Evolutionary conservation across 257 asterid genomes (phyloP).

Genomic region (Solanum corneliomulleri): DNA sequence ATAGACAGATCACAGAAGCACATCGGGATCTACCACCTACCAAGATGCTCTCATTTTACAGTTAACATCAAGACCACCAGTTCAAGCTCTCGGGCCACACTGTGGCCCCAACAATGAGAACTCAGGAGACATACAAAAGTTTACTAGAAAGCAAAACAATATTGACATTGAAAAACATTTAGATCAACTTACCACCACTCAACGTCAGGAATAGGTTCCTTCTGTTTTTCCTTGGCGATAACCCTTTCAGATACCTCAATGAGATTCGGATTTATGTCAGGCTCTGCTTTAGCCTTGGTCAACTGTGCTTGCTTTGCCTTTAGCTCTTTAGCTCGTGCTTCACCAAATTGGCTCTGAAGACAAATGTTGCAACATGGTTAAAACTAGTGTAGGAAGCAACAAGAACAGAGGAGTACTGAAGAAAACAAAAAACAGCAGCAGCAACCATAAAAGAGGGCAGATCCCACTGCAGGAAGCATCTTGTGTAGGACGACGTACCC

Average conservation of each 20-base stretch:
- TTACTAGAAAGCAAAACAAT: neutral
- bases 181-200: slow-evolving; percentile 87
- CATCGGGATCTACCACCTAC: neutral
- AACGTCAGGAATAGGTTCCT: slow-evolving; percentile 79
- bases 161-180: neutral
- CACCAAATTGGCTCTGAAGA: slow-evolving; percentile 84
- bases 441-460: neutral
- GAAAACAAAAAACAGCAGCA: neutral
- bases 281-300: slow-evolving; percentile 86
- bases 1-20: neutral
- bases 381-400: neutral
- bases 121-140: neutral
- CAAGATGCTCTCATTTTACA: neutral
- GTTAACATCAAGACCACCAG: neutral
- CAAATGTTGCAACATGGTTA: slow-evolving; percentile 6
- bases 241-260: slow-evolving; percentile 89
- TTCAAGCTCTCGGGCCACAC: neutral
- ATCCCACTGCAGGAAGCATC: neutral
- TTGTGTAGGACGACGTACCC: neutral
- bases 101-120: neutral
- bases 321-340: slow-evolving; percentile 90
- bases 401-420: neutral
- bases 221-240: slow-evolving; percentile 58
- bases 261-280: slow-evolving; percentile 88
- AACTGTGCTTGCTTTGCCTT: slow-evolving; percentile 90